Conservation (phyloP, 2,329 filamentous ascomycete species). For the Coniochaeta sp. region DNA sequence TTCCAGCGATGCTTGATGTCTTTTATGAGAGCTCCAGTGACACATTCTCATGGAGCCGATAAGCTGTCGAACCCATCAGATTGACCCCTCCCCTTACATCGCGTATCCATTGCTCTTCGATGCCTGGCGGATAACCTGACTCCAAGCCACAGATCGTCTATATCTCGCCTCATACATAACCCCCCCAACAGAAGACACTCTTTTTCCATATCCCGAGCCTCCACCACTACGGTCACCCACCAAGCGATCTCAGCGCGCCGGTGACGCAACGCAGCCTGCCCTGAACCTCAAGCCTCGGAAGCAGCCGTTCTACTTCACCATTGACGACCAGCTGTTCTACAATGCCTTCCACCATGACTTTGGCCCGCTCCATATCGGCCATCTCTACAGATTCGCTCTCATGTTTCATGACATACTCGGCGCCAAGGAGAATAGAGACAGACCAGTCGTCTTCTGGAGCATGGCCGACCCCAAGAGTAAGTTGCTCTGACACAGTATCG, state of each 20-base stretch:
- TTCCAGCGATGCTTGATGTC: neutral
- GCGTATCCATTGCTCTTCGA: slow-evolving; percentile 13
- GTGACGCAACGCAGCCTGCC: slow-evolving; percentile 44
- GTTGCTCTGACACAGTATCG: slow-evolving; percentile 23
- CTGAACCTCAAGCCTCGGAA: slow-evolving; percentile 37
- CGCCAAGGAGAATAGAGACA: slow-evolving; percentile 80
- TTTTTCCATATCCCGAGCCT: slow-evolving; percentile 70
- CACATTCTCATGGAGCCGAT: neutral
- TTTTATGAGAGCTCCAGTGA: slow-evolving; percentile 15
- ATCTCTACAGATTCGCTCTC: slow-evolving; percentile 92
- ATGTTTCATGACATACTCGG: slow-evolving; percentile 93
- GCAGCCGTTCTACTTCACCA: slow-evolving; percentile 86
- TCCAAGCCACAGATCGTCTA: slow-evolving; percentile 65
- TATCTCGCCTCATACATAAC: slow-evolving; percentile 91
- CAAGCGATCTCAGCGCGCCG: slow-evolving; percentile 64
- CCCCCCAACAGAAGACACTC: slow-evolving; percentile 70
- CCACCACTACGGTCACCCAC: slow-evolving; percentile 56
- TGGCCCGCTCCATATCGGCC: slow-evolving; percentile 92
- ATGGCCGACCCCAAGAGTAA: slow-evolving; percentile 82
- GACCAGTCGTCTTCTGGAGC: slow-evolving; percentile 94
- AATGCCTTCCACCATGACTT: slow-evolving; percentile 99
- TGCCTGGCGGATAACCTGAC: slow-evolving; percentile 19
- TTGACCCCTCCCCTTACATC: neutral
- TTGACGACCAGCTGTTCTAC: slow-evolving; percentile 88
- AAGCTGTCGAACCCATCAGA: neutral